These are phyloP conservation scores for Epithele typhae DNA, from an alignment of 768 basidiomycete species.

Conservation along the genomic window DNA sequence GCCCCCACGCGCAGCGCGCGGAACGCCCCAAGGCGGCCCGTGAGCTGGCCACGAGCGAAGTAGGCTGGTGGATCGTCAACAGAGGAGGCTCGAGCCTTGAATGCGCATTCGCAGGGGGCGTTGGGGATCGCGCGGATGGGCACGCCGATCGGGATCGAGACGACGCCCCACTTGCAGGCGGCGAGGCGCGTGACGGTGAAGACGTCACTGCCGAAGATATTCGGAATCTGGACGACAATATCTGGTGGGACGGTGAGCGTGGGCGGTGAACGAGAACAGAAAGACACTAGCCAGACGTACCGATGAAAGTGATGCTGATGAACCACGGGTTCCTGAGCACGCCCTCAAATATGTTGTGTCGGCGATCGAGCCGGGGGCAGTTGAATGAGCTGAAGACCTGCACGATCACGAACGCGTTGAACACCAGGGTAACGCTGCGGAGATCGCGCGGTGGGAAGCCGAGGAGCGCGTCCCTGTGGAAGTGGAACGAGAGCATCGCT, in stretches of 20 bases:
- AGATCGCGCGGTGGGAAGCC: conserved; percentile 35
- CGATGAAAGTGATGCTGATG: conserved; percentile 76
- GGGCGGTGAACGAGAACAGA: neutral
- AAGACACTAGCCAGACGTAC: too few relatives aligned
- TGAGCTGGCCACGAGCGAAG: too few relatives aligned
- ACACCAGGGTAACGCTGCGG: conserved; percentile 67
- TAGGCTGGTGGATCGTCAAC: too few relatives aligned
- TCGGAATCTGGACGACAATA: conserved; percentile 79
- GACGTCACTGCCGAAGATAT: conserved; percentile 89
- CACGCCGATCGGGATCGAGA: conserved; percentile 85
- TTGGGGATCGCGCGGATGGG: conserved; percentile 80
- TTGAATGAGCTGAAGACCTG: conserved; percentile 97
- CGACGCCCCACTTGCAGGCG: conserved; percentile 90
- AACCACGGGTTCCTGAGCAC: conserved; percentile 79
- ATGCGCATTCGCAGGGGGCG: conserved; percentile 57
- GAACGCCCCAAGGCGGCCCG: too few relatives aligned
- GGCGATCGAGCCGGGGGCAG: conserved; percentile 78
- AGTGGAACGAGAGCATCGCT: conserved; percentile 86
- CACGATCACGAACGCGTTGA: conserved; percentile 97
- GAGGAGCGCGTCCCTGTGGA: conserved; percentile 70
- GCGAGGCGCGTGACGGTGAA: conserved; percentile 81
- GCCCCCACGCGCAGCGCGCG: too few relatives aligned
- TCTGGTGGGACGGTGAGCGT: conserved; percentile 44
- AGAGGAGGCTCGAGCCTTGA: too few relatives aligned
- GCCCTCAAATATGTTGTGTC: conserved; percentile 86